Evolutionary conservation across 306 rosid genomes (phyloP), one percentile per base, ranked within the genome.

Genomic region (Castanea mollissima): DNA sequence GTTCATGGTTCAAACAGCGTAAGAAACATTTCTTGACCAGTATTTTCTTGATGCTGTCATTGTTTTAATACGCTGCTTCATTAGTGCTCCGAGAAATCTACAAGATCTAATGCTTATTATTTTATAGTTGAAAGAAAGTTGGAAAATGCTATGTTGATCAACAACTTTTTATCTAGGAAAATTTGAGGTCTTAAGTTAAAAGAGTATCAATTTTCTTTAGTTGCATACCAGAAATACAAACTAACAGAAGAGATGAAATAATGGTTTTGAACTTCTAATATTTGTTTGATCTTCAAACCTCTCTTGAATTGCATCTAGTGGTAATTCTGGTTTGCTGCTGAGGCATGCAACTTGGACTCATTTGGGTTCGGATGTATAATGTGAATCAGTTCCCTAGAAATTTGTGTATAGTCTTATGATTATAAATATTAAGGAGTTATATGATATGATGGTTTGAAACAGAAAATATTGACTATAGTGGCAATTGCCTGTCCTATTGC

Each of bases 1-100:
- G n/a, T 94, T 92, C 86, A 88, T 90, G 94, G 98, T 94, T 73
- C 97, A 94, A 81, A 88, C 92, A 0, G 92, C 91, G 97, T 94
- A 83, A 86, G 84, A 71, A 78, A 59, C 9, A 19, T 19, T 68
- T 68, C 27, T 18, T 35, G 52, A 68, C 25, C 52, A 49, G 54
- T 49, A 3, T 49, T 49, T 49, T 60, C 67, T 60, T 21, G 67
- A 25, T 60, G 67, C 67, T 23, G 4, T 60, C 67, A 56, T 29
- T 69, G 18, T 71, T 32, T 75, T 60, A 55, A n/a, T 54, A 71
- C 41, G 51, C 25, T 65, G 34, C 21, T 62, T 62, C 55, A 15
- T 74, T 35, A 20, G 59, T 25, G 23, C 71, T 72, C 4, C n/a
- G 67, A 60, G 67, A 60, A 60, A 60, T 23, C 14, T 60, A 32